Conservation (phyloP, 2,329 filamentous ascomycete genomes). For the Anisogramma anomala region DNA sequence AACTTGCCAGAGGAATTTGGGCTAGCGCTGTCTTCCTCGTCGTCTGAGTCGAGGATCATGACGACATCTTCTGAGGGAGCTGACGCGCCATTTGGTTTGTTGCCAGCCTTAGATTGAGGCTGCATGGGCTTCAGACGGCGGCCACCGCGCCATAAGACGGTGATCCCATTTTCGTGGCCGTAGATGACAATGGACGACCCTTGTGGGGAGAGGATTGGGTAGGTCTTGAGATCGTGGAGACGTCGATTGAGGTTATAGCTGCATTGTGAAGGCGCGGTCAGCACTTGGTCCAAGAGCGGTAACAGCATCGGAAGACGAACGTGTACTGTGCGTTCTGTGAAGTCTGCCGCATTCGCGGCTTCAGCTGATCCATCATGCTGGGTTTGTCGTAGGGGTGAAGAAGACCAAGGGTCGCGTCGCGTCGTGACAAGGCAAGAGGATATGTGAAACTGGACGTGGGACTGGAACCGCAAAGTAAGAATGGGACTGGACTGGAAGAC, state of each 20-base stretch:
- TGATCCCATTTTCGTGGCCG: slow-evolving; percentile 52
- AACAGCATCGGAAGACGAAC: slow-evolving; percentile 22
- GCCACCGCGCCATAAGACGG: slow-evolving; percentile 51
- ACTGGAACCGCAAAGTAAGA: too few species aligned
- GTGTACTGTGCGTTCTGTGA: slow-evolving; percentile 38
- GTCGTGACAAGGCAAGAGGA: too few species aligned
- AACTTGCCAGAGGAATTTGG: slow-evolving; percentile 21
- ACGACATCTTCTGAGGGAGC: slow-evolving; percentile 36
- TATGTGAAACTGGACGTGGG: too few species aligned
- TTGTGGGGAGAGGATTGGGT: slow-evolving; percentile 50
- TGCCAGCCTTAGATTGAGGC: slow-evolving; percentile 20
- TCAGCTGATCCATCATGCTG: slow-evolving; percentile 18
- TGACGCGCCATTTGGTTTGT: slow-evolving; percentile 39
- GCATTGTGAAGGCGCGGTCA: background rate
- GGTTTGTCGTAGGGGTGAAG: too few species aligned
- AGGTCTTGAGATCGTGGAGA: slow-evolving; percentile 47
- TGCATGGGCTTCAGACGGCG: slow-evolving; percentile 41
- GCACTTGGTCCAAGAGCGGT: background rate
- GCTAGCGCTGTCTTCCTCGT: slow-evolving; percentile 43
- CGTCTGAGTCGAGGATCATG: slow-evolving; percentile 54
- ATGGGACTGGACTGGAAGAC: too few species aligned
- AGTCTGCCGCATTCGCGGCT: slow-evolving; percentile 34
- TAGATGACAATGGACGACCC: slow-evolving; percentile 53
- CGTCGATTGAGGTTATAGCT: slow-evolving; percentile 50
- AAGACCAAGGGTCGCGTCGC: too few species aligned